phyloP scores from a whole-genome alignment of 2,329 filamentous ascomycete species.

The Fusarium sp. region DNA sequence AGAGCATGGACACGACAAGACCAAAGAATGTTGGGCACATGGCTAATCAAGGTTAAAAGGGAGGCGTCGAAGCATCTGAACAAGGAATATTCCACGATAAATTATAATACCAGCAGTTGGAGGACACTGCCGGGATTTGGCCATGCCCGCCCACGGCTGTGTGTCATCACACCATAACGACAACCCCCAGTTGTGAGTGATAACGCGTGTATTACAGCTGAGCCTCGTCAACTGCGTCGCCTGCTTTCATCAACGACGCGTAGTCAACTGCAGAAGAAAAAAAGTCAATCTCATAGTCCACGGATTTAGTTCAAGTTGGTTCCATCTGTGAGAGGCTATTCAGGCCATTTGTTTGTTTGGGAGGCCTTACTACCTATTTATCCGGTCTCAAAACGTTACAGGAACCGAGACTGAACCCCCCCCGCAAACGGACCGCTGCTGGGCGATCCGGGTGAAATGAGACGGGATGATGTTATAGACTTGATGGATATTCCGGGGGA shows the following conservation, averaged over 20 bases:
- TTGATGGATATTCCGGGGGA: slow-evolving; percentile 20
- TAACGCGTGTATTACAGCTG: slow-evolving; percentile 2
- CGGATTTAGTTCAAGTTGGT: not conserved
- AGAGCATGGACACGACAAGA: not conserved
- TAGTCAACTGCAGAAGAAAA: not conserved
- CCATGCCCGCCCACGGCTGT: not conserved
- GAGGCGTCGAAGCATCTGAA: not conserved
- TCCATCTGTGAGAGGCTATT: not conserved
- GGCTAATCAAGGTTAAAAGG: not conserved
- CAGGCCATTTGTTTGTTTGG: not conserved
- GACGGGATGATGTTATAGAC: slow-evolving; percentile 11
- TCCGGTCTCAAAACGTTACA: slow-evolving; percentile 11
- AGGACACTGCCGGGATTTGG: not conserved
- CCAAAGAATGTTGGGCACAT: slow-evolving; percentile 9
- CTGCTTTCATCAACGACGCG: slow-evolving; percentile 8
- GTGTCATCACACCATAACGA: not conserved
- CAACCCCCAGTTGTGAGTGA: not conserved
- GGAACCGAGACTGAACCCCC: slow-evolving; percentile 25
- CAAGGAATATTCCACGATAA: not conserved
- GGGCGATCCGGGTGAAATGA: slow-evolving; percentile 24
- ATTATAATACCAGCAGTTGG: not conserved
- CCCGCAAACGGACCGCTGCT: slow-evolving; percentile 27
- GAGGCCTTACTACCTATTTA: not conserved
- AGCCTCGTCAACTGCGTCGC: slow-evolving; percentile 14
- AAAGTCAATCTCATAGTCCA: slow-evolving; percentile 2